A percentile compares a stretch with the other conserved stretches of the same genome.
These are phyloP conservation scores for Calocybe gangraenosa DNA, from an alignment of 768 basidiomycete genomes.

Conservation along the genomic window DNA sequence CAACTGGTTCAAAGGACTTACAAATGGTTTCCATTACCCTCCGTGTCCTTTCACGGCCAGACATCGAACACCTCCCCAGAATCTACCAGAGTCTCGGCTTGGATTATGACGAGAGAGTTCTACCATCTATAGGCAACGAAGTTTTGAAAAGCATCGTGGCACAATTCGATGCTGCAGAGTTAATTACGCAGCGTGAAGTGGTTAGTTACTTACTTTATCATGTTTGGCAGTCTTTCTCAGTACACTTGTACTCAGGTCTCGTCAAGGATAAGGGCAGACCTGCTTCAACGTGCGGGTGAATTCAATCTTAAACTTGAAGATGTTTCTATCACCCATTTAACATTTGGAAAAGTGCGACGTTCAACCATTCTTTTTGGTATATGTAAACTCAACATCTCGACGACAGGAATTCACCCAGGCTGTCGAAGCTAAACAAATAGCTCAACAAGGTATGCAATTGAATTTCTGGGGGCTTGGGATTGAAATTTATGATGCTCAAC, in stretches of 20 bases:
- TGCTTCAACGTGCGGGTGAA: conserved; percentile 90
- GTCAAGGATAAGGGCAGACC: conserved; percentile 86
- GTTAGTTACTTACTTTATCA: conserved; percentile 41
- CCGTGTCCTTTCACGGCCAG: conserved; percentile 92
- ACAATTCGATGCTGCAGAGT: conserved; percentile 94
- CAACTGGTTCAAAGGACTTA: conserved; percentile 96
- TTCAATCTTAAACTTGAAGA: conserved; percentile 96
- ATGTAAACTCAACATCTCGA: conserved; percentile 3
- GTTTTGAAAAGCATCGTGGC: conserved; percentile 98
- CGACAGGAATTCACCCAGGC: conserved; percentile 89
- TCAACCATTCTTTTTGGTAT: conserved; percentile 2
- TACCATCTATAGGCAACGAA: conserved; percentile 97
- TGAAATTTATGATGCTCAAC: conserved; percentile 8
- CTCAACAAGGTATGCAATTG: conserved; percentile 77
- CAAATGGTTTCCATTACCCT: conserved; percentile 98
- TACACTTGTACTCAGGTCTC: conserved; percentile 54
- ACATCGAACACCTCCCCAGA: conserved; percentile 79
- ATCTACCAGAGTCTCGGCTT: conserved; percentile 94
- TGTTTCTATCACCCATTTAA: conserved; percentile 91
- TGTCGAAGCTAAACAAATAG: conserved; percentile 99
- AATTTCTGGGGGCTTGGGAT: neutral
- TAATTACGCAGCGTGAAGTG: conserved; percentile 97
- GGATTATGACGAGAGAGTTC: conserved; percentile 97
- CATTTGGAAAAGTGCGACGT: conserved; percentile 71
- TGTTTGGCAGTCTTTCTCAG: neutral